phyloP scores from a whole-genome alignment of 1,139 yeast species.

The Schwanniomyces etchellsii region DNA sequence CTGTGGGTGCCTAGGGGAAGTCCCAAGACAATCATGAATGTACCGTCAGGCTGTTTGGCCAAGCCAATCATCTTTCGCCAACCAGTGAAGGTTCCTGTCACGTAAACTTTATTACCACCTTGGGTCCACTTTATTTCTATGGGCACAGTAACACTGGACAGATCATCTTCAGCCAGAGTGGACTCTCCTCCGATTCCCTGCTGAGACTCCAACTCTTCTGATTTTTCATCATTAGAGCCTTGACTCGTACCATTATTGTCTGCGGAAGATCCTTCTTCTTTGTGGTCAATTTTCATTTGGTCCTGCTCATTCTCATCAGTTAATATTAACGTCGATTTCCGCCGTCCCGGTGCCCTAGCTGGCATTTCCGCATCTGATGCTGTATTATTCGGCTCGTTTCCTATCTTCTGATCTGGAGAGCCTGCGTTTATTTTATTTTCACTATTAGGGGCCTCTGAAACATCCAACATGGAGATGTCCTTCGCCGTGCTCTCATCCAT shows the following conservation, averaged over 20 bases:
- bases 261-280: not conserved
- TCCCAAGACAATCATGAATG: constrained; percentile 36
- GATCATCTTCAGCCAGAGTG: constrained; percentile 2
- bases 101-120: constrained; percentile 81
- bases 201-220: not conserved
- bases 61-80: constrained; percentile 50
- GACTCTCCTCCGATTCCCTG: constrained; percentile 1
- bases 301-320: constrained; percentile 37
- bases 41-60: constrained; percentile 42
- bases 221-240: not conserved
- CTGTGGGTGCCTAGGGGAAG: constrained; percentile 45
- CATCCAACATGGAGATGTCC: constrained; percentile 42
- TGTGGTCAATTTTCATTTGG: constrained; percentile 24
- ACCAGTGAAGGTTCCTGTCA: constrained; percentile 46
- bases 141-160: constrained; percentile 46
- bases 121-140: constrained; percentile 89
- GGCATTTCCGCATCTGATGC: constrained; percentile 1
- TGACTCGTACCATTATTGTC: not conserved
- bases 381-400: not conserved
- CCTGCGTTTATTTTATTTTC: no score
- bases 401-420: not conserved
- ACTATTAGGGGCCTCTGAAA: constrained; percentile 22
- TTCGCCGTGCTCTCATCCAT: constrained; percentile 8
- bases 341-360: constrained; percentile 21
- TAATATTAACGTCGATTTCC: constrained; percentile 37